phyloP scores from a whole-genome alignment of 768 basidiomycete species.

The Leccinum arenicola region DNA sequence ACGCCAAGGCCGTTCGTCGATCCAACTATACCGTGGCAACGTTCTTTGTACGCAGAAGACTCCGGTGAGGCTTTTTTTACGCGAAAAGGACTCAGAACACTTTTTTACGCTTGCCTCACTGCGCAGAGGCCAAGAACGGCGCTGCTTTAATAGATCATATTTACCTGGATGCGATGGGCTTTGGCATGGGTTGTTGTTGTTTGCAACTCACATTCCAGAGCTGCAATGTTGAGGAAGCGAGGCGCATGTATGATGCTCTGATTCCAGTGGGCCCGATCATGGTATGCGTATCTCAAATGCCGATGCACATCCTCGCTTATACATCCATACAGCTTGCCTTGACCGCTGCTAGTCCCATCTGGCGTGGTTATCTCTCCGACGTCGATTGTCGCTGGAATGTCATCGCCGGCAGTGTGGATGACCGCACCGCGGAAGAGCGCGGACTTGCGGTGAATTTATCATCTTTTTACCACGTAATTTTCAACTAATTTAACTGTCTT shows the following conservation, averaged over 20 bases:
- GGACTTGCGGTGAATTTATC: slow-evolving; percentile 62
- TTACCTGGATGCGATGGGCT: slow-evolving; percentile 99
- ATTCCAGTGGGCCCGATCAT: slow-evolving; percentile 94
- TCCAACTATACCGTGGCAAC: slow-evolving; percentile 86
- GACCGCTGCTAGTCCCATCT: slow-evolving; percentile 92
- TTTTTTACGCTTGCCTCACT: slow-evolving; percentile 3
- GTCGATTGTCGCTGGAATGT: slow-evolving; percentile 99
- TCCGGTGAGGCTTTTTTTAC: slow-evolving; percentile 48
- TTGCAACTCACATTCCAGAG: slow-evolving; percentile 97
- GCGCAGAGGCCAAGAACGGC: slow-evolving; percentile 80
- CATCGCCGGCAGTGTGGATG: slow-evolving; percentile 97
- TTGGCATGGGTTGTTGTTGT: slow-evolving; percentile 99
- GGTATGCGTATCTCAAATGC: slow-evolving; percentile 43
- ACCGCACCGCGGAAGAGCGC: slow-evolving; percentile 93
- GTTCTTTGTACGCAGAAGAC: slow-evolving; percentile 82
- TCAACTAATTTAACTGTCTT: slow-evolving; percentile 2
- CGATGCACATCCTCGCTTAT: slow-evolving; percentile 1
- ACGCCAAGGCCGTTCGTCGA: slow-evolving; percentile 91
- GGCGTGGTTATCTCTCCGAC: slow-evolving; percentile 92
- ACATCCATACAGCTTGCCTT: slow-evolving; percentile 72
- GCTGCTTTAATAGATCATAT: slow-evolving; percentile 89
- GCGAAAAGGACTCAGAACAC: slow-evolving; percentile 5
- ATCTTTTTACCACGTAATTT: slow-evolving; percentile 6
- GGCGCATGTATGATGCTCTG: slow-evolving; percentile 93
- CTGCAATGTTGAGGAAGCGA: slow-evolving; percentile 88